phyloP scores from a whole-genome alignment of 2,329 filamentous ascomycete genomes.

The Elsinoe fawcettii region DNA sequence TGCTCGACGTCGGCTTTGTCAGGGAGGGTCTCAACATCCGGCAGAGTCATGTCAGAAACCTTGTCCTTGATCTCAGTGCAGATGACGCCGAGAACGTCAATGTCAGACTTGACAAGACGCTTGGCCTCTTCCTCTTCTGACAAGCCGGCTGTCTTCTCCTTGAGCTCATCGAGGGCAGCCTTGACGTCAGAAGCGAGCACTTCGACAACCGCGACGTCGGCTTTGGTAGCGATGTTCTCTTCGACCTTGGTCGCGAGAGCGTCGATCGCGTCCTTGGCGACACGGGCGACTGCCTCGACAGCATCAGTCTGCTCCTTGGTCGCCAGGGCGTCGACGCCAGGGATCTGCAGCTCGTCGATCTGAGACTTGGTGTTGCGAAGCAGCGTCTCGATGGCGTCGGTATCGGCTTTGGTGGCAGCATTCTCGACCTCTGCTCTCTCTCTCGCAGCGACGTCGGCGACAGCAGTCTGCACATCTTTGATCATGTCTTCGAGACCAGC shows the following conservation, averaged over 20 bases:
- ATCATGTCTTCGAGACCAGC: constrained; percentile 37
- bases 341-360: constrained; percentile 66
- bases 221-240: constrained; percentile 61
- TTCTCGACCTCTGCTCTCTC: constrained; percentile 39
- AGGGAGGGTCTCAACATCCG: constrained; percentile 62
- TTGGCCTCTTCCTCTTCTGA: constrained; percentile 35
- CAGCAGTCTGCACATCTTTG: constrained; percentile 52
- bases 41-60: constrained; percentile 63
- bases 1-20: constrained; percentile 68
- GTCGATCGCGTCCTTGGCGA: constrained; percentile 66
- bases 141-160: constrained; percentile 24
- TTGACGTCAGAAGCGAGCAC: constrained; percentile 71
- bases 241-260: constrained; percentile 61
- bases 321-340: constrained; percentile 61
- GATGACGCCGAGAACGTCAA: constrained; percentile 70
- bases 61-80: constrained; percentile 78
- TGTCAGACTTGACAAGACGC: constrained; percentile 65
- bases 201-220: constrained; percentile 71
- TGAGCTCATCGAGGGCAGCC: constrained; percentile 62
- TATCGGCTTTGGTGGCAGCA: constrained; percentile 68
- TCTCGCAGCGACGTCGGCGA: constrained; percentile 46
- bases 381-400: constrained; percentile 82
- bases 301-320: constrained; percentile 53
- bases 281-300: constrained; percentile 61
- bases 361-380: constrained; percentile 82